A percentile compares a stretch with the other conserved stretches of the same genome.
These are phyloP conservation scores for Leptographium flavum DNA, from an alignment of 2,329 filamentous ascomycete genomes.

Conservation along the genomic window DNA sequence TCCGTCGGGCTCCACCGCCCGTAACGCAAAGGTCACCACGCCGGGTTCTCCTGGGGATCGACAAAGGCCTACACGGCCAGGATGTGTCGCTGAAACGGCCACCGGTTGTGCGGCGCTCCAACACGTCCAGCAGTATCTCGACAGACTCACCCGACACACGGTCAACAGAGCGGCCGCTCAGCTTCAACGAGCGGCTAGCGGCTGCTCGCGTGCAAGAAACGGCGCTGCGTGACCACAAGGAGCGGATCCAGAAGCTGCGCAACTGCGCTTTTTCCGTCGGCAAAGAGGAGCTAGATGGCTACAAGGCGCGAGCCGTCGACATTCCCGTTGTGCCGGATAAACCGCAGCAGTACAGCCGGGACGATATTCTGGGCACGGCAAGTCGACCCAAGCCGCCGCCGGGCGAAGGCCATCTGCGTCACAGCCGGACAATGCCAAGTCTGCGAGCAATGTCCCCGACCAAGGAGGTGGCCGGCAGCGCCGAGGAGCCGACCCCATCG, in stretches of 20 bases:
- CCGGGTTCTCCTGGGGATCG: constrained; percentile 70
- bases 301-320: constrained; percentile 42
- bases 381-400: constrained; percentile 3
- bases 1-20: constrained; percentile 37
- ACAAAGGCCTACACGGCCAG: constrained; percentile 67
- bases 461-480: constrained; percentile 2
- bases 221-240: constrained; percentile 32
- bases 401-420: constrained; percentile 18
- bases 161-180: constrained; percentile 24
- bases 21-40: constrained; percentile 54
- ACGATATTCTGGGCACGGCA: constrained; percentile 38
- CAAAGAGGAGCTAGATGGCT: constrained; percentile 42
- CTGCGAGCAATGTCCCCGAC: constrained; percentile 7
- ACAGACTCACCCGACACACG: constrained; percentile 15
- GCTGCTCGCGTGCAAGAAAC: constrained; percentile 47
- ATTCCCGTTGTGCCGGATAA: constrained; percentile 33
- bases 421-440: constrained; percentile 29
- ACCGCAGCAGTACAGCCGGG: constrained; percentile 43
- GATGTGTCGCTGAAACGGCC: constrained; percentile 77
- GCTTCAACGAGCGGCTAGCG: constrained; percentile 78
- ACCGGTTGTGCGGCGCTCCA: constrained; percentile 22
- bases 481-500: background rate
- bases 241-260: constrained; percentile 37
- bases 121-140: constrained; percentile 14
- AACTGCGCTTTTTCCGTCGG: constrained; percentile 43